These are phyloP conservation scores for Tolypocladium tropicale DNA, from an alignment of 2,329 filamentous ascomycete species.

Conservation along the genomic window DNA sequence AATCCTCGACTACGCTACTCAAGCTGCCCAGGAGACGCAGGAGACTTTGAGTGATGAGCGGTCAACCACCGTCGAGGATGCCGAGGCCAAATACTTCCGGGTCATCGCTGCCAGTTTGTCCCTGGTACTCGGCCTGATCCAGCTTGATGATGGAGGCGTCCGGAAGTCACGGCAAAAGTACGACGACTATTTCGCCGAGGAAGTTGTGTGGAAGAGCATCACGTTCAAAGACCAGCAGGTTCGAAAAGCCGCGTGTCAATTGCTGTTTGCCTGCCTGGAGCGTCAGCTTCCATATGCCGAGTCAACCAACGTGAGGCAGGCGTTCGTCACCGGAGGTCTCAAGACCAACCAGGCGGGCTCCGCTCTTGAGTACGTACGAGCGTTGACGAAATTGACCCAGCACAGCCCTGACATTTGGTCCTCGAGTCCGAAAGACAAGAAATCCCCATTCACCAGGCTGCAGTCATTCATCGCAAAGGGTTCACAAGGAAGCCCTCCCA, in stretches of 20 bases:
- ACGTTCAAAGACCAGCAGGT: constrained; percentile 49
- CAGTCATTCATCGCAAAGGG: constrained; percentile 70
- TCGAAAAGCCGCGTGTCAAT: constrained; percentile 39
- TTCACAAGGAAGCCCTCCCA: constrained; percentile 63
- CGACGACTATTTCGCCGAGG: constrained; percentile 54
- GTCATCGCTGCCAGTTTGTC: constrained; percentile 51
- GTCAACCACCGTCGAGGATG: constrained; percentile 73
- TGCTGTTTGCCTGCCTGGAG: constrained; percentile 39
- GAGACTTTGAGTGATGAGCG: constrained; percentile 83
- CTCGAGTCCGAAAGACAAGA: constrained; percentile 35
- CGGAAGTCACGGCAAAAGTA: constrained; percentile 53
- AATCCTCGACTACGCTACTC: constrained; percentile 72
- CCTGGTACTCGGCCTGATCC: constrained; percentile 42
- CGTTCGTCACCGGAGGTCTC: constrained; percentile 64
- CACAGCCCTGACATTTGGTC: constrained; percentile 65
- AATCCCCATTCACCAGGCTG: constrained; percentile 45
- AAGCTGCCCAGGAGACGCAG: constrained; percentile 70
- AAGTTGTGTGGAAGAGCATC: constrained; percentile 56
- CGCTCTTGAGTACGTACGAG: constrained; percentile 57
- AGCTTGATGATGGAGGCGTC: constrained; percentile 40
- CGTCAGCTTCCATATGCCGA: constrained; percentile 37
- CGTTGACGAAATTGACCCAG: constrained; percentile 56
- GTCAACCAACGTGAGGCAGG: constrained; percentile 40
- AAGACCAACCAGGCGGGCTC: constrained; percentile 65
- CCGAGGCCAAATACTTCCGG: constrained; percentile 73